Conservation (phyloP, 129 eudicot species). For the Oenanthe sinensis region DNA sequence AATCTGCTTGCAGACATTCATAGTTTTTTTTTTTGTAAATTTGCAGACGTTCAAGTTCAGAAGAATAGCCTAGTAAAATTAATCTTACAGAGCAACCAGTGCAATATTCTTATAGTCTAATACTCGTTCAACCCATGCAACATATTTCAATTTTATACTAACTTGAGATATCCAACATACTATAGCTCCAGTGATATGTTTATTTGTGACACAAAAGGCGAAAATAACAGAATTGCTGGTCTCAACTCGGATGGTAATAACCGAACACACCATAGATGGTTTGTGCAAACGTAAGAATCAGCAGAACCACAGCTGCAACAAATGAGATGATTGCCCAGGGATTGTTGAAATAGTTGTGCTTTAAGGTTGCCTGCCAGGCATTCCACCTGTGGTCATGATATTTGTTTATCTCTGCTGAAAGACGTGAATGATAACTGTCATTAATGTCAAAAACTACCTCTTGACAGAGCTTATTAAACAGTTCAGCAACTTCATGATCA, state of each 20-base stretch:
- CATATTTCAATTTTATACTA: not conserved
- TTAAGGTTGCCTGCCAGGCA: constrained; percentile 61
- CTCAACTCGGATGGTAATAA: constrained; percentile 9
- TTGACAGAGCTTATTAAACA: constrained; percentile 63
- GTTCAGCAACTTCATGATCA: constrained; percentile 68
- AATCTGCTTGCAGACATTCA: not conserved
- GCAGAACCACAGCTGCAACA: constrained; percentile 67
- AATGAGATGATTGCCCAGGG: constrained; percentile 84
- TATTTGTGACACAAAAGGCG: not conserved
- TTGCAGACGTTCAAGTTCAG: not conserved
- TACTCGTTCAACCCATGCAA: not conserved
- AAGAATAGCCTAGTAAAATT: not conserved
- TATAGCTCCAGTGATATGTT: not conserved
- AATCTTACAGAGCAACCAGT: not conserved
- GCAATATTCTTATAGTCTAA: not conserved
- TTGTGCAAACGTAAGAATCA: constrained; percentile 53
- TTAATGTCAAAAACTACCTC: constrained; percentile 68
- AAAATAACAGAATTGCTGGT: not conserved
- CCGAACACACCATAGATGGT: constrained; percentile 44
- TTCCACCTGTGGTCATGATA: constrained; percentile 62
- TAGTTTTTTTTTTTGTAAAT: no score
- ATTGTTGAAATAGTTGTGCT: constrained; percentile 63
- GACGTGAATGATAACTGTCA: constrained; percentile 56
- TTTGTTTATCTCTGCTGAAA: constrained; percentile 50
- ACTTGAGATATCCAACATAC: not conserved